Conservation (phyloP, 2,329 filamentous ascomycete genomes). For the Gaeumannomyces sp. region DNA sequence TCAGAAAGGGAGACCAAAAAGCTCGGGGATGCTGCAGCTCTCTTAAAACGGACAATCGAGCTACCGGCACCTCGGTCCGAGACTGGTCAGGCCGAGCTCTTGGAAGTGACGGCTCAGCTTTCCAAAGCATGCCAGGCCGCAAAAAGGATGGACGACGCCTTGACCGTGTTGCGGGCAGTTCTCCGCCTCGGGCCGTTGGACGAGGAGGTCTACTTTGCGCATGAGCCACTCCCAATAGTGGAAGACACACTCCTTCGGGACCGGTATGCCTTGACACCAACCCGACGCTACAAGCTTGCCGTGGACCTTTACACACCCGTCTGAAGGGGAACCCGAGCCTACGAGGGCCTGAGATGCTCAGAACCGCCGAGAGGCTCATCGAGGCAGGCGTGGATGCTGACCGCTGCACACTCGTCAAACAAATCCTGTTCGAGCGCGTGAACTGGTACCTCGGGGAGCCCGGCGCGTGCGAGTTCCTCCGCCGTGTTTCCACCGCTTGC, state of each 20-base stretch:
- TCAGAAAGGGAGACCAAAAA: neutral
- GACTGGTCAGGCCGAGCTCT: conserved; percentile 12
- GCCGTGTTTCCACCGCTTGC: conserved; percentile 27
- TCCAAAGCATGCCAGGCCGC: conserved; percentile 26
- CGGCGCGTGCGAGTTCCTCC: conserved; percentile 18
- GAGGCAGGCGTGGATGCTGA: neutral
- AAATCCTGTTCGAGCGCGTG: conserved; percentile 2
- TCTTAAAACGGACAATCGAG: neutral
- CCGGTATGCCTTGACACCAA: neutral
- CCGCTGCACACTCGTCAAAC: neutral
- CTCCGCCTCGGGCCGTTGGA: conserved; percentile 22
- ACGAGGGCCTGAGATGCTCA: neutral
- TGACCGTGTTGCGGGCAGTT: conserved; percentile 23
- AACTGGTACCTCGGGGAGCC: conserved; percentile 5
- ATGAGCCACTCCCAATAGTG: conserved; percentile 29
- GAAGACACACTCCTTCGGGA: conserved; percentile 19
- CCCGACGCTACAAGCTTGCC: conserved; percentile 2
- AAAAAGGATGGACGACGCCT: conserved; percentile 26
- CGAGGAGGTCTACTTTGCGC: conserved; percentile 28
- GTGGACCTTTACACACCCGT: conserved; percentile 12
- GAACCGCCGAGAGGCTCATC: conserved; percentile 1
- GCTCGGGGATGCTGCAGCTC: neutral
- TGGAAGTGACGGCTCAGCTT: conserved; percentile 23
- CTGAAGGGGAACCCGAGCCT: neutral
- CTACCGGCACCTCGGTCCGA: neutral